phyloP scores from a whole-genome alignment of 2,329 filamentous ascomycete genomes.

The Boeremia lycopersici region DNA sequence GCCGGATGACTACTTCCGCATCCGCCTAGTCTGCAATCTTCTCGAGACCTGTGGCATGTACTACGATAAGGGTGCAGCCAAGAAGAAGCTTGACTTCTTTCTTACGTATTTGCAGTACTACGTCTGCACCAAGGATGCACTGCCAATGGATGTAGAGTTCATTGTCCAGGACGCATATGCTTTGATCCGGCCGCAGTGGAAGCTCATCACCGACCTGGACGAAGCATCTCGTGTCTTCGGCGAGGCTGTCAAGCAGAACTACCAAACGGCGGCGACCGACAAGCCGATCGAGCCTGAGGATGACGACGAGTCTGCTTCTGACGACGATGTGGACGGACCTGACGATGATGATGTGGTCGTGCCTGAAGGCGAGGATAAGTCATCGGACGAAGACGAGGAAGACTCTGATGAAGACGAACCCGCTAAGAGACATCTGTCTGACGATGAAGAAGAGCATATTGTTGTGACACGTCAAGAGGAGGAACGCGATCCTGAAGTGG shows the following conservation, averaged over 20 bases:
- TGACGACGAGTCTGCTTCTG: conserved; percentile 71
- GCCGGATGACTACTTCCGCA: conserved; percentile 94
- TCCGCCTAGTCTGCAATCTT: conserved; percentile 85
- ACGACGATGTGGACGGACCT: conserved; percentile 68
- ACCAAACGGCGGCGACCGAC: conserved; percentile 76
- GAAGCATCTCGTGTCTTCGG: conserved; percentile 85
- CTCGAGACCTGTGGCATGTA: conserved; percentile 96
- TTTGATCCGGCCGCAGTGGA: conserved; percentile 88
- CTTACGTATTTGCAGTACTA: conserved; percentile 98
- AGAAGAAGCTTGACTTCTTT: conserved; percentile 98
- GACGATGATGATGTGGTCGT: conserved; percentile 52
- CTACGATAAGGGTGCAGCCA: conserved; percentile 89
- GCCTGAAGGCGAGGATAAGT: conserved; percentile 59
- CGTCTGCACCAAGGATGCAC: conserved; percentile 82
- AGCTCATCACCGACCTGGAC: conserved; percentile 76
- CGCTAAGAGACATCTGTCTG: conserved; percentile 62
- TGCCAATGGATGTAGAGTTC: conserved; percentile 98
- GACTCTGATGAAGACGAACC: conserved; percentile 55
- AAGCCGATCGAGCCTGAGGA: conserved; percentile 75
- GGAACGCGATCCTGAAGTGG: conserved; percentile 87
- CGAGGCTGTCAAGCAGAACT: conserved; percentile 87
- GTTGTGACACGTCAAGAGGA: conserved; percentile 91
- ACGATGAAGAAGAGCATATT: conserved; percentile 83
- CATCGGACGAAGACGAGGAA: conserved; percentile 61
- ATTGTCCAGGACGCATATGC: conserved; percentile 91